Conservation (phyloP, 306 rosid species). For the Hippophae tibetana region DNA sequence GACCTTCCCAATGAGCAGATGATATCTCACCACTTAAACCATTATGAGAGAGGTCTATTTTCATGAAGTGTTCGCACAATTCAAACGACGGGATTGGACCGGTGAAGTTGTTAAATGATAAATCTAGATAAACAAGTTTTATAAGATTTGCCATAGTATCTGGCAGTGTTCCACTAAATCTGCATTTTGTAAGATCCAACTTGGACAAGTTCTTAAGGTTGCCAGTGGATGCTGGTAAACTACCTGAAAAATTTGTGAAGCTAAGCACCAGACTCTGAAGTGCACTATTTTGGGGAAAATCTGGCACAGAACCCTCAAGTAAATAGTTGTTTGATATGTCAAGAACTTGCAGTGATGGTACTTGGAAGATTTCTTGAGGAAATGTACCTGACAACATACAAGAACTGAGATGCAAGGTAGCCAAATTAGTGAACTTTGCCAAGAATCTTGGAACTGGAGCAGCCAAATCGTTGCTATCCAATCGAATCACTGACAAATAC, state of each 20-base stretch:
- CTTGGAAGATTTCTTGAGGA: conserved; percentile 22
- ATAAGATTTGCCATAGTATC: conserved; percentile 7
- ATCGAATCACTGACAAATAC: conserved; percentile 15
- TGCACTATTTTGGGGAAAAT: conserved; percentile 1
- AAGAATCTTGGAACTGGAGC: conserved; percentile 16
- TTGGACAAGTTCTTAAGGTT: conserved; percentile 13
- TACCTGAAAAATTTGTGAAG: conserved; percentile 9
- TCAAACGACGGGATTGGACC: conserved; percentile 25
- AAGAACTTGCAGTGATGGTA: conserved; percentile 14
- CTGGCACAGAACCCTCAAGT: conserved; percentile 25
- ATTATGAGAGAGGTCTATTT: conserved; percentile 18
- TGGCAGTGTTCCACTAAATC: conserved; percentile 20
- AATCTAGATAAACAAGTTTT: conserved; percentile 17
- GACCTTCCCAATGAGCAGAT: conserved; percentile 19
- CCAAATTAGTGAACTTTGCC: conserved; percentile 17
- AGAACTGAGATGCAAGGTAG: background rate
- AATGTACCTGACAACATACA: conserved; percentile 9
- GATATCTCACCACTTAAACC: conserved; percentile 4
- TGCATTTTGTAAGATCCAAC: conserved; percentile 10
- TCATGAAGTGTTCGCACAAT: conserved; percentile 14
- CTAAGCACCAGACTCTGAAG: conserved; percentile 3
- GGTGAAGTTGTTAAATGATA: conserved; percentile 11
- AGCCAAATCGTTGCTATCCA: background rate
- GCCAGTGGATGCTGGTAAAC: conserved; percentile 18
- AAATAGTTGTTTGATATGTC: background rate